Conservation (phyloP, 2,329 filamentous ascomycete genomes). For the Emergomyces pasteurianus region DNA sequence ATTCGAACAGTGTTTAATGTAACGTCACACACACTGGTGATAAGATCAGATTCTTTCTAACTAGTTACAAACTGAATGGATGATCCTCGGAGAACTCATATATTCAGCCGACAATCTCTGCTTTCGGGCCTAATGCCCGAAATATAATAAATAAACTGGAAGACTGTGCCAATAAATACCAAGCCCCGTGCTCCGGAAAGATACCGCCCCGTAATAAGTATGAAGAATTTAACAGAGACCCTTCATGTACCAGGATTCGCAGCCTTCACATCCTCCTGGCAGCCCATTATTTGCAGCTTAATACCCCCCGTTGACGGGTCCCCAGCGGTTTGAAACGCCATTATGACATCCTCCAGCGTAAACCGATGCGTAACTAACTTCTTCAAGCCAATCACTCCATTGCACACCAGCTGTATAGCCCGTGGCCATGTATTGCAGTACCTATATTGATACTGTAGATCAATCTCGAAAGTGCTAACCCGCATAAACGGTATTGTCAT, state of each 20-base stretch:
- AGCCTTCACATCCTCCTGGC: conserved; percentile 27
- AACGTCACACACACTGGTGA: no score
- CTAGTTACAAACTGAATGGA: not conserved
- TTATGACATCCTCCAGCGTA: conserved; percentile 69
- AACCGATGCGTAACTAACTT: conserved; percentile 83
- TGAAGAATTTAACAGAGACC: not conserved
- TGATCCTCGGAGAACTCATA: not conserved
- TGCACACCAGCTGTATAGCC: conserved; percentile 77
- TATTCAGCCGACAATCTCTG: not conserved
- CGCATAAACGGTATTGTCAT: conserved; percentile 95
- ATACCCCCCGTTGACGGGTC: conserved; percentile 90
- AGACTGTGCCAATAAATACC: not conserved
- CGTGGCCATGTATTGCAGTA: conserved; percentile 95
- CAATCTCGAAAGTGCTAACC: conserved; percentile 78
- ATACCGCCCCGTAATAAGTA: not conserved
- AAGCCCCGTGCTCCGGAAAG: not conserved
- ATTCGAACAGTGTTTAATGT: not conserved
- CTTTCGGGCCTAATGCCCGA: not conserved
- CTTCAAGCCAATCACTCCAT: conserved; percentile 67
- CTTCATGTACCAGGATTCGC: conserved; percentile 7
- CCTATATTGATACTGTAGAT: conserved; percentile 92
- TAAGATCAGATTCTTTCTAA: not conserved
- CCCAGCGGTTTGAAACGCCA: conserved; percentile 80
- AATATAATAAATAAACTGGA: not conserved
- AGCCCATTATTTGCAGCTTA: conserved; percentile 70